Conservation (phyloP, 768 basidiomycete species). For the Nevesoporus exiguus region DNA sequence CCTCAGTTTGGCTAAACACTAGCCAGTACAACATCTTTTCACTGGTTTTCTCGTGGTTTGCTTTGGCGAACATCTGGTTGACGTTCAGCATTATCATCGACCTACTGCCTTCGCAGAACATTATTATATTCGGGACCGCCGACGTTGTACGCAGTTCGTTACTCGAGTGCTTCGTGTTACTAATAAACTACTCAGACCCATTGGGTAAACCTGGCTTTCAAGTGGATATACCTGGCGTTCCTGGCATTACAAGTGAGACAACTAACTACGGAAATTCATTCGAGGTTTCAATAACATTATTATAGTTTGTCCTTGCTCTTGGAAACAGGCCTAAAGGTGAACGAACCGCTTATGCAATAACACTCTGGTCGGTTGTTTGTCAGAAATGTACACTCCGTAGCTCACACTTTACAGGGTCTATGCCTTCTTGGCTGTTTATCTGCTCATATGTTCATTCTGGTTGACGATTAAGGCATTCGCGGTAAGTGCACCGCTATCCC, state of each 20-base stretch:
- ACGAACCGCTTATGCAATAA: conserved; percentile 62
- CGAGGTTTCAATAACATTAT: neutral
- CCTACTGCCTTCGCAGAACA: conserved; percentile 55
- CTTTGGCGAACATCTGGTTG: conserved; percentile 87
- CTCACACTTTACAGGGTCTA: conserved; percentile 59
- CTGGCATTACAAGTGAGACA: conserved; percentile 65
- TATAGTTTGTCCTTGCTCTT: conserved; percentile 63
- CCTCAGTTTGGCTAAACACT: conserved; percentile 1
- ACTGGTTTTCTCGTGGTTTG: conserved; percentile 90
- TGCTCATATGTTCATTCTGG: conserved; percentile 84
- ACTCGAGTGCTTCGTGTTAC: neutral
- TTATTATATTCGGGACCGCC: conserved; percentile 69
- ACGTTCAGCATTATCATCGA: conserved; percentile 97
- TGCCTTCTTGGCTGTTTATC: conserved; percentile 77
- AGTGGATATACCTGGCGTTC: conserved; percentile 87
- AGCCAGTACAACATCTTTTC: conserved; percentile 79
- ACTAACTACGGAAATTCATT: neutral
- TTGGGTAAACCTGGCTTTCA: conserved; percentile 79
- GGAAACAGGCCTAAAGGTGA: conserved; percentile 91
- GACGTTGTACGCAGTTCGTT: conserved; percentile 51
- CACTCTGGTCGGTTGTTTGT: conserved; percentile 55
- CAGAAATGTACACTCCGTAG: neutral
- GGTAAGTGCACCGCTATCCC: conserved; percentile 37
- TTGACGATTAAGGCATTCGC: conserved; percentile 77
- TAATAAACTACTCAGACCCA: conserved; percentile 50